Conservation (phyloP, 2,329 filamentous ascomycete species). For the Aspergillus glaucus region DNA sequence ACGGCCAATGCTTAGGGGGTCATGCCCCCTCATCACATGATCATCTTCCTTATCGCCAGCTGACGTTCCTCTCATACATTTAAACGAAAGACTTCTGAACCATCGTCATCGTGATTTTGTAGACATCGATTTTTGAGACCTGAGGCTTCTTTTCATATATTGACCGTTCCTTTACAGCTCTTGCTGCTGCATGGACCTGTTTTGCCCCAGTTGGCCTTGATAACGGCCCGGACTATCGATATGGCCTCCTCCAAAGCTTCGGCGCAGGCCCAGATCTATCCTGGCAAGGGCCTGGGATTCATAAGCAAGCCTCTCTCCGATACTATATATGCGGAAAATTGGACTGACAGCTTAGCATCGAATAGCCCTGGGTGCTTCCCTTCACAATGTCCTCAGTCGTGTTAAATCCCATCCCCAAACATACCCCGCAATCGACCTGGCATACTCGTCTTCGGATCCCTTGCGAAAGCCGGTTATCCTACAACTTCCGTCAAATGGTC, state of each 20-base stretch:
- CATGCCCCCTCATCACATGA: conserved; percentile 9
- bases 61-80: too few species aligned
- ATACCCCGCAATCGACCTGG: conserved; percentile 76
- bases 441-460: conserved; percentile 70
- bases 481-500: conserved; percentile 72
- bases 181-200: background rate
- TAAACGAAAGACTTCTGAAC: background rate
- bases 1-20: conserved; percentile 8
- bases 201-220: conserved; percentile 1
- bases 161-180: background rate
- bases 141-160: background rate
- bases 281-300: conserved; percentile 61
- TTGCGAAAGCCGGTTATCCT: conserved; percentile 69
- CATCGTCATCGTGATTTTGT: background rate
- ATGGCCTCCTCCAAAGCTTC: conserved; percentile 31
- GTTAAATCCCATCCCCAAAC: conserved; percentile 79
- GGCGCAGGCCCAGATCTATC: conserved; percentile 55
- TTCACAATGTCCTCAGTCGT: conserved; percentile 81
- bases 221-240: conserved; percentile 9
- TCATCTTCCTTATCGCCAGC: background rate
- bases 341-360: conserved; percentile 3
- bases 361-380: conserved; percentile 76
- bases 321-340: conserved; percentile 18
- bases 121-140: background rate
- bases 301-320: conserved; percentile 38